Evolutionary conservation across 106 monocot genomes (phyloP).

Genomic region (Gastrodia elata): DNA sequence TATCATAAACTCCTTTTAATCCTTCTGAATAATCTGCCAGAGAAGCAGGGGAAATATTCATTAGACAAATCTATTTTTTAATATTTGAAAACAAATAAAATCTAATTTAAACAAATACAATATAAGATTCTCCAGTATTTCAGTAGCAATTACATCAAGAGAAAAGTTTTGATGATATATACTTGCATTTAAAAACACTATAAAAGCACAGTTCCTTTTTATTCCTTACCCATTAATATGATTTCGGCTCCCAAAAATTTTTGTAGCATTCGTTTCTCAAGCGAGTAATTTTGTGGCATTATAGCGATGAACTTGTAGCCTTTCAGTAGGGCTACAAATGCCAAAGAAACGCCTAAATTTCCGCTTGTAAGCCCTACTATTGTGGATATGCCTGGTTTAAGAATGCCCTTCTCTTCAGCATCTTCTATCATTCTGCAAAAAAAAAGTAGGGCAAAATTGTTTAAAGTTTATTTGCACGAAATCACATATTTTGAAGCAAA

Average conservation of each 20-base stretch:
- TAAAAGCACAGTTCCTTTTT: not conserved
- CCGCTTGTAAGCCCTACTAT: constrained; percentile 69
- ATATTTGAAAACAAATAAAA: too few species aligned
- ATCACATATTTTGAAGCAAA: not conserved
- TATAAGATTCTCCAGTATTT: too few species aligned
- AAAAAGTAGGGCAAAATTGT: not conserved
- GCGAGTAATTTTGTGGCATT: constrained; percentile 42
- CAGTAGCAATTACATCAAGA: too few species aligned
- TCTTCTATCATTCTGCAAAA: constrained; percentile 81
- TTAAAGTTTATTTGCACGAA: too few species aligned
- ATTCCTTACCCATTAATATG: constrained; percentile 43
- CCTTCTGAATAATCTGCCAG: constrained; percentile 49
- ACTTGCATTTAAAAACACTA: not conserved
- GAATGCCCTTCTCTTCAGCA: constrained; percentile 75
- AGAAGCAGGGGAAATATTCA: too few species aligned
- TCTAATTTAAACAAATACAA: too few species aligned
- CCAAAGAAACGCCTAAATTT: constrained; percentile 69
- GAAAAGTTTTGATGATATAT: too few species aligned
- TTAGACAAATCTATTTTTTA: too few species aligned
- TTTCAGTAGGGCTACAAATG: constrained; percentile 45
- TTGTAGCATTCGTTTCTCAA: constrained; percentile 61
- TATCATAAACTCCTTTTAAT: constrained; percentile 39
- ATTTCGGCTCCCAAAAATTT: constrained; percentile 73
- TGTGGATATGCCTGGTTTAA: constrained; percentile 59
- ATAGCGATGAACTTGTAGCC: constrained; percentile 75